A percentile compares a stretch with the other conserved stretches of the same genome.
Conservation (phyloP, 768 basidiomycete genomes). For the Amanita thiersii region DNA sequence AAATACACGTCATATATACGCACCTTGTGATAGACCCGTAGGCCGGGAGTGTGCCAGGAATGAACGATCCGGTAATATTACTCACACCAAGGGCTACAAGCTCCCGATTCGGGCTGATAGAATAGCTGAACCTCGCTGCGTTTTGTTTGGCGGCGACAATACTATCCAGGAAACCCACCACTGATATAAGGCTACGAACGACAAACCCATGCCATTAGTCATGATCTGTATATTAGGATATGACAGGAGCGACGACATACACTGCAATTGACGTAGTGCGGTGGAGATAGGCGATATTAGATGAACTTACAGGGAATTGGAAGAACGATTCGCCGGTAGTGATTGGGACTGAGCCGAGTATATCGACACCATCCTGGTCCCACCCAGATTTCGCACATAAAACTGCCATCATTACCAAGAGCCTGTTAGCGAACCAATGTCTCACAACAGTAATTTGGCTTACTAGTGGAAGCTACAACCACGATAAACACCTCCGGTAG, state of each 20-base stretch:
- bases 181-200: slow-evolving; percentile 54
- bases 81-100: slow-evolving; percentile 86
- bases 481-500: slow-evolving; percentile 88
- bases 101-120: slow-evolving; percentile 91
- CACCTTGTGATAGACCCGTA: slow-evolving; percentile 91
- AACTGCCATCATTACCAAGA: slow-evolving; percentile 30
- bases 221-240: not conserved
- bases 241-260: slow-evolving; percentile 25
- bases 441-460: slow-evolving; percentile 16
- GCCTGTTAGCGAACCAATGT: not conserved
- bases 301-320: slow-evolving; percentile 59
- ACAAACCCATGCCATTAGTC: too few relatives aligned
- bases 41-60: slow-evolving; percentile 86
- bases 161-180: slow-evolving; percentile 90
- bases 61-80: slow-evolving; percentile 70
- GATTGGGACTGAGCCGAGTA: slow-evolving; percentile 73
- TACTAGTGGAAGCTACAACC: slow-evolving; percentile 78
- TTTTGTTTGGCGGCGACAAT: slow-evolving; percentile 96
- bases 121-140: slow-evolving; percentile 73
- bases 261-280: slow-evolving; percentile 82
- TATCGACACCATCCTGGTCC: slow-evolving; percentile 73
- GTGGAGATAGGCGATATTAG: slow-evolving; percentile 56
- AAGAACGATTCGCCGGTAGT: slow-evolving; percentile 55
- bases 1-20: slow-evolving; percentile 11
- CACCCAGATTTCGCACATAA: slow-evolving; percentile 62